A percentile compares a stretch with the other conserved stretches of the same genome.
These are phyloP conservation scores for Helichrysum umbraculigerum DNA, from an alignment of 129 eudicot species.

Conservation along the genomic window DNA sequence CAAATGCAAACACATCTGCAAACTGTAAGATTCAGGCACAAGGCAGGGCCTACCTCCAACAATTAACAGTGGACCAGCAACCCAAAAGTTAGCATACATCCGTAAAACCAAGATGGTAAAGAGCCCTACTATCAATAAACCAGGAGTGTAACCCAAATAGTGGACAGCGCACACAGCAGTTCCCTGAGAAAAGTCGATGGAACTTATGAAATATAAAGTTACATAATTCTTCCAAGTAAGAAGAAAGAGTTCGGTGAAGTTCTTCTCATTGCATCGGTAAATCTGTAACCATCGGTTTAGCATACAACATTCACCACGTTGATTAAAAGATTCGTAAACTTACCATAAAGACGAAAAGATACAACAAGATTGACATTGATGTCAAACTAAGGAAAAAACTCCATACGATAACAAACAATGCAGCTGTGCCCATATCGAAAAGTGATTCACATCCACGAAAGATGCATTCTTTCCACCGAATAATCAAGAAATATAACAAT, in stretches of 20 bases:
- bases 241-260: background rate
- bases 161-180: conserved; percentile 81
- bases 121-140: conserved; percentile 80
- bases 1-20: background rate
- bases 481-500: conserved; percentile 40
- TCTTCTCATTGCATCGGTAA: too few relatives aligned
- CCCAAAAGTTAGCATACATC: conserved; percentile 93
- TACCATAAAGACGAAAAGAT: conserved; percentile 80
- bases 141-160: conserved; percentile 92
- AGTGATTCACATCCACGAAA: conserved; percentile 55
- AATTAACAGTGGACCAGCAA: conserved; percentile 69
- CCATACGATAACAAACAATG: conserved; percentile 81
- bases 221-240: background rate
- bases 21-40: background rate
- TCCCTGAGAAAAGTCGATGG: conserved; percentile 49
- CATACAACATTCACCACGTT: too few relatives aligned
- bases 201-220: background rate
- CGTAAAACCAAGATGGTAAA: conserved; percentile 73
- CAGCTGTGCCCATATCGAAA: conserved; percentile 59
- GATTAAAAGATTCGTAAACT: conserved; percentile 17
- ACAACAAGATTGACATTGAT: conserved; percentile 67
- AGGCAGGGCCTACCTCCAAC: conserved; percentile 69
- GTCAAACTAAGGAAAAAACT: conserved; percentile 90
- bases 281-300: too few relatives aligned
- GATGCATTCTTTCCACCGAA: conserved; percentile 57